phyloP scores from a whole-genome alignment of 2,329 filamentous ascomycete genomes.

The Fragosphaeria purpurea region DNA sequence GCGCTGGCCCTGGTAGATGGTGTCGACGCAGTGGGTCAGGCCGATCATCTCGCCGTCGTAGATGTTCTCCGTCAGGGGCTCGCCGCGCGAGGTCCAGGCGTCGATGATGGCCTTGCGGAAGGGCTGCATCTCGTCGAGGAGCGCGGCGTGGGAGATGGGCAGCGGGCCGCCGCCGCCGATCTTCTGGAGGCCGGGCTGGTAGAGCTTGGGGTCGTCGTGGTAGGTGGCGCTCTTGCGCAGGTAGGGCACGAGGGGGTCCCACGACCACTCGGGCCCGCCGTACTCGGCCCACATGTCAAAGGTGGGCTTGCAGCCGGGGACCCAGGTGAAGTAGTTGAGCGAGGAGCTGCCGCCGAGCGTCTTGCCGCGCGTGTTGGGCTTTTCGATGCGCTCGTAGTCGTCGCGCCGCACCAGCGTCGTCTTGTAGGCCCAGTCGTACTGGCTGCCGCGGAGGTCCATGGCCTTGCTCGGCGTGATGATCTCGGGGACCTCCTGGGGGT shows the following conservation, averaged over 20 bases:
- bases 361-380: slow-evolving; percentile 53
- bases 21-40: slow-evolving; percentile 41
- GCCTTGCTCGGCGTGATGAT: slow-evolving; percentile 43
- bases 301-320: slow-evolving; percentile 45
- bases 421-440: slow-evolving; percentile 53
- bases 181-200: slow-evolving; percentile 34
- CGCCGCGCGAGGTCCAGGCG: slow-evolving; percentile 44
- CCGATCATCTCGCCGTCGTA: slow-evolving; percentile 46
- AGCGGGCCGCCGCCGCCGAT: slow-evolving; percentile 43
- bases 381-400: slow-evolving; percentile 52
- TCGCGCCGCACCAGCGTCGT: slow-evolving; percentile 48
- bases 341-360: slow-evolving; percentile 47
- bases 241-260: slow-evolving; percentile 39
- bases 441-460: slow-evolving; percentile 42
- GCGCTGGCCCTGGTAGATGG: slow-evolving; percentile 47
- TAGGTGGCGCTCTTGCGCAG: slow-evolving; percentile 48
- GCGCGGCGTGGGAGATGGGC: slow-evolving; percentile 42
- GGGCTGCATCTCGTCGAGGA: slow-evolving; percentile 38
- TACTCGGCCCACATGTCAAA: slow-evolving; percentile 63
- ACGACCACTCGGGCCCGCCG: slow-evolving; percentile 59
- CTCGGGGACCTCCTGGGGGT: slow-evolving; percentile 37
- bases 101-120: slow-evolving; percentile 40
- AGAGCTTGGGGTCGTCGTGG: slow-evolving; percentile 41
- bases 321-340: slow-evolving; percentile 56
- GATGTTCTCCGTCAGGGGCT: slow-evolving; percentile 41